These are phyloP conservation scores for Penicillium maclennaniae DNA, from an alignment of 495 filamentous ascomycete species.

Conservation along the genomic window DNA sequence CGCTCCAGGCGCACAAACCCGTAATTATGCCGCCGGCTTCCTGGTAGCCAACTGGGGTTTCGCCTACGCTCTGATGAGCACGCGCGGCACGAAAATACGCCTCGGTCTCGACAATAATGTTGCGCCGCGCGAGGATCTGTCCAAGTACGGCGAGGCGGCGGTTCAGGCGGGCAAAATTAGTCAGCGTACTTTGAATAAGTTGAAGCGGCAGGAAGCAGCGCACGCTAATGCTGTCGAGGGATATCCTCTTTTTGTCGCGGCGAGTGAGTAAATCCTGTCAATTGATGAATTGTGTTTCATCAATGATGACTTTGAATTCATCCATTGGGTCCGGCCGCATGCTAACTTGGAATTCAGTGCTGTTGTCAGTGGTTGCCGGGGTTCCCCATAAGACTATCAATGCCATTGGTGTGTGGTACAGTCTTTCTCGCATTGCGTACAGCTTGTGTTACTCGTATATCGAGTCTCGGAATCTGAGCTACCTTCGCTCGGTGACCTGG, in stretches of 20 bases:
- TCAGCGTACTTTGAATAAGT: slow-evolving; percentile 36
- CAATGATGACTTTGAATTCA: too few species aligned
- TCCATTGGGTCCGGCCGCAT: not conserved
- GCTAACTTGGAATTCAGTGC: slow-evolving; percentile 23
- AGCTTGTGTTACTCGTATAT: slow-evolving; percentile 38
- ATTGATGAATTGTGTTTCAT: too few species aligned
- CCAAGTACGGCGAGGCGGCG: slow-evolving; percentile 42
- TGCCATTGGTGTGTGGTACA: slow-evolving; percentile 41
- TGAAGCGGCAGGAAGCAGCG: slow-evolving; percentile 46
- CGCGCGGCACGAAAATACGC: slow-evolving; percentile 39
- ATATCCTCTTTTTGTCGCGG: slow-evolving; percentile 43
- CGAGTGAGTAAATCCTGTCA: slow-evolving; percentile 22
- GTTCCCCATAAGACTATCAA: slow-evolving; percentile 39
- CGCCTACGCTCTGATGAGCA: slow-evolving; percentile 43
- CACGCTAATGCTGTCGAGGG: slow-evolving; percentile 49
- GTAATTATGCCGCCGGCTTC: slow-evolving; percentile 38
- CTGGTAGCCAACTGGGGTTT: slow-evolving; percentile 45
- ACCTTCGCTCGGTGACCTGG: slow-evolving; percentile 42
- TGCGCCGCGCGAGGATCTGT: slow-evolving; percentile 42
- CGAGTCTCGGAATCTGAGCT: slow-evolving; percentile 30
- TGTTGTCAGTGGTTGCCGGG: slow-evolving; percentile 31
- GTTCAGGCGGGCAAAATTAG: slow-evolving; percentile 49
- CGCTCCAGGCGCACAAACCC: slow-evolving; percentile 11
- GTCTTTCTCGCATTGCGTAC: slow-evolving; percentile 38
- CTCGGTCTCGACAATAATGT: slow-evolving; percentile 48